phyloP scores from a whole-genome alignment of 2,329 filamentous ascomycete species.

The Aspergillus sp. region DNA sequence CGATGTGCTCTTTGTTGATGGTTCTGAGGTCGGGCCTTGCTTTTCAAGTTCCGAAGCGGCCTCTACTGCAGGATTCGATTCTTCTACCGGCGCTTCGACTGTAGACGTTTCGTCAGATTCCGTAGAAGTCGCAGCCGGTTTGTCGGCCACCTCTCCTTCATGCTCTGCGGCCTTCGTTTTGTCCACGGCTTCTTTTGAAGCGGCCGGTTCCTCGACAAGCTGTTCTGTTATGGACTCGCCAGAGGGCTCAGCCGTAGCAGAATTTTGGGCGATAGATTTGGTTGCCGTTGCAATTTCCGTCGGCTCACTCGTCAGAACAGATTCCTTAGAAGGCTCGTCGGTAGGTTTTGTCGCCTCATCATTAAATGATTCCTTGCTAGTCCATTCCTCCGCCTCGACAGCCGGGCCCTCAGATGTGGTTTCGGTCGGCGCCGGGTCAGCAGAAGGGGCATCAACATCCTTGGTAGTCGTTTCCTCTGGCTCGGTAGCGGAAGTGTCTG shows the following conservation, averaged over 20 bases:
- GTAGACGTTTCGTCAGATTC: background rate
- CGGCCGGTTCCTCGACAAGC: background rate
- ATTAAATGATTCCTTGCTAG: background rate
- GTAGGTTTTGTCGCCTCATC: background rate
- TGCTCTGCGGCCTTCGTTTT: background rate
- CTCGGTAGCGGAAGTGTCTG: background rate
- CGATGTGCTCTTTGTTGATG: background rate
- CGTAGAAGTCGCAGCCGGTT: background rate
- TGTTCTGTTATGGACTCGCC: background rate
- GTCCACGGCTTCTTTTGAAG: background rate
- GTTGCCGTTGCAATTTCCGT: background rate
- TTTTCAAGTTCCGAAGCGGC: background rate
- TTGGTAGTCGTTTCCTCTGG: constrained; percentile 9
- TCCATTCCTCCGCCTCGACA: background rate
- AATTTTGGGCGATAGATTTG: background rate
- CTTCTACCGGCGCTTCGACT: background rate
- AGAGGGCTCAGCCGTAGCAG: background rate
- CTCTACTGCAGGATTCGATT: background rate
- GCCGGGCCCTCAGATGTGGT: background rate
- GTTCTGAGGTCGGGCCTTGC: background rate
- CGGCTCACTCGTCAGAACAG: background rate
- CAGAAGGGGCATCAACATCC: constrained; percentile 2
- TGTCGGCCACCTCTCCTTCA: background rate
- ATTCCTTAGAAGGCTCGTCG: constrained; percentile 3
- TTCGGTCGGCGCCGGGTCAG: constrained; percentile 5